Percentiles rank a stretch among this genome's conserved stretches.
Evolutionary conservation across 257 asterid genomes (phyloP).

Genomic region (Cynanchum wilfordii): DNA sequence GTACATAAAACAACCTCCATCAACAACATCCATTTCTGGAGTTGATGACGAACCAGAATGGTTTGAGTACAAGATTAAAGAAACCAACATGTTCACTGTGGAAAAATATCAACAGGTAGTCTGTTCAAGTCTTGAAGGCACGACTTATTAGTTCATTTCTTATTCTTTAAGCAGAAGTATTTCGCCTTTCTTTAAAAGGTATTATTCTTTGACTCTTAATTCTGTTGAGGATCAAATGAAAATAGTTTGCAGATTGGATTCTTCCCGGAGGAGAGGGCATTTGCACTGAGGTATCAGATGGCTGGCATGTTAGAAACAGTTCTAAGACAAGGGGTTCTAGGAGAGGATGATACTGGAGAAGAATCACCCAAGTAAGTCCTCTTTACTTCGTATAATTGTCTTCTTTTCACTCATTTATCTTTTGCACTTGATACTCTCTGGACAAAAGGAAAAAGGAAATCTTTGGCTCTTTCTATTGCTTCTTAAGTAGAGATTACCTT

Average conservation of each 20-base stretch:
- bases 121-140: constrained; percentile 16
- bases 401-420: background rate
- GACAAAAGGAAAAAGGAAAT: background rate
- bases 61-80: constrained; percentile 95
- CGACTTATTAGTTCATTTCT: constrained; percentile 1
- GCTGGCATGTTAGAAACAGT: constrained; percentile 98
- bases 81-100: constrained; percentile 88
- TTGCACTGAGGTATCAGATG: constrained; percentile 87
- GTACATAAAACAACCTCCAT: constrained; percentile 79
- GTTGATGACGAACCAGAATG: constrained; percentile 57
- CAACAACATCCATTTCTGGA: constrained; percentile 40
- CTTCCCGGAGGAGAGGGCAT: constrained; percentile 83
- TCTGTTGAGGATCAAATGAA: constrained; percentile 42
- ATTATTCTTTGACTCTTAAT: constrained; percentile 19
- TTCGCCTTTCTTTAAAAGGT: background rate
- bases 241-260: constrained; percentile 91
- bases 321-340: constrained; percentile 91
- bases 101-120: constrained; percentile 98
- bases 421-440: background rate
- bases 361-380: constrained; percentile 77
- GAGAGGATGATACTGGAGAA: constrained; percentile 96
- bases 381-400: background rate
- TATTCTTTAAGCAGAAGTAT: constrained; percentile 1
- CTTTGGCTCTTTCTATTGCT: background rate
- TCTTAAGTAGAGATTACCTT: background rate